Evolutionary conservation across 495 filamentous ascomycete species (phyloP), one percentile per base, ranked within the genome.

Genomic region (Aspergillus biplanus): DNA sequence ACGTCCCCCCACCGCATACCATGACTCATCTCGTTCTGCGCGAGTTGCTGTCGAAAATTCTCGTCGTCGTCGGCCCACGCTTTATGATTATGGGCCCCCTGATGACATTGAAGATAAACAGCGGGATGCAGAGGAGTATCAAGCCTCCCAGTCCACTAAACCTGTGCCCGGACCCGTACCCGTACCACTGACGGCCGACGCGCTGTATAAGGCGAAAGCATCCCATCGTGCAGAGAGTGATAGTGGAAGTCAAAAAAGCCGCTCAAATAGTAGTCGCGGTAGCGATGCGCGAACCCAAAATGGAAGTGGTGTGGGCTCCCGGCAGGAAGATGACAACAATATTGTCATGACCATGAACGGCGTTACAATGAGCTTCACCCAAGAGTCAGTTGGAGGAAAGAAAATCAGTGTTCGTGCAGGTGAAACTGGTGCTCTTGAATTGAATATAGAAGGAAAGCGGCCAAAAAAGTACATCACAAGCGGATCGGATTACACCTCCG

Each of bases 231-330:
- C 69, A 2, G 74, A 68, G 16, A 81, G 78, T 57, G 80, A 82
- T 53, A 77, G 73, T 33, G 78, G 75, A 32, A 82, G 80, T 59
- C 78, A 78, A 55, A 79, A 81, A 56, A 81, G 73, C 63, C 75
- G 74, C 31, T 80, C 78, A 11, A 76, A 73, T 69, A 78, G 79
- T 71, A 80, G 78, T 64, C 76, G 75, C 34, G 78, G 72, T 33
- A 81, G 72, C 65, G 73, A 75, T 53, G 68, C 69, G 12, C 73
- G 73, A 16, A 75, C 71, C 9, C 69, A 68, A 34, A 67, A 65
- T 44, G 73, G 68, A 27, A 76, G 78, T 57, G 71, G 65, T n/a
- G 67, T 65, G 21, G 70, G 71, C 31, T 71, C 73, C 54, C 75
- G 71, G 54, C 56, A 66, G 12, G 75, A 75, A 18, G 78, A 77